These are phyloP conservation scores for Penicillium simplicissimum DNA, from an alignment of 495 filamentous ascomycete genomes.

Conservation along the genomic window DNA sequence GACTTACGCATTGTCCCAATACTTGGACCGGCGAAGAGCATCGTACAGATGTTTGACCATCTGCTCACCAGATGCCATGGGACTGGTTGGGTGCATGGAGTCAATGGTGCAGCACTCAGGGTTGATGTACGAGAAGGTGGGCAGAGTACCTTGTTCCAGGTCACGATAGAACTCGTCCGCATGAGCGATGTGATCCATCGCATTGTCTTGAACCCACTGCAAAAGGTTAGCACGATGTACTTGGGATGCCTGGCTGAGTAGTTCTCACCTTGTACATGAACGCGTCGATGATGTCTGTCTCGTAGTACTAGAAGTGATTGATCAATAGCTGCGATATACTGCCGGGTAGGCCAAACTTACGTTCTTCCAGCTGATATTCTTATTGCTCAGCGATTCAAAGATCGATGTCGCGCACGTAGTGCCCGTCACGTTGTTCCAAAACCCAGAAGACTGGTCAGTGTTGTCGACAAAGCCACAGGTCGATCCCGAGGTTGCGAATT, in stretches of 20 bases:
- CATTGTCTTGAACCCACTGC: slow-evolving; percentile 43
- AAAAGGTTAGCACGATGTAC: slow-evolving; percentile 3
- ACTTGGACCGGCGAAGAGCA: slow-evolving; percentile 42
- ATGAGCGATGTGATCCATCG: slow-evolving; percentile 39
- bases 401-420: slow-evolving; percentile 41
- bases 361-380: slow-evolving; percentile 40
- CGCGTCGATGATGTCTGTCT: slow-evolving; percentile 43
- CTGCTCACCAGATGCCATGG: slow-evolving; percentile 45
- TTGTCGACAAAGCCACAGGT: slow-evolving; percentile 38
- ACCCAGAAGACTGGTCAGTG: slow-evolving; percentile 33
- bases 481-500: slow-evolving; percentile 42
- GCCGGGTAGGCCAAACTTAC: slow-evolving; percentile 12
- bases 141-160: slow-evolving; percentile 44
- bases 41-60: slow-evolving; percentile 53
- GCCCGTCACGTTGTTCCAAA: slow-evolving; percentile 38
- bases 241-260: no score
- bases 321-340: background rate
- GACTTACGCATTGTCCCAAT: slow-evolving; percentile 46
- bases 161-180: slow-evolving; percentile 47
- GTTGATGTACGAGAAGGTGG: slow-evolving; percentile 50
- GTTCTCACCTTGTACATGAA: slow-evolving; percentile 38
- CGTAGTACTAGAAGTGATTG: slow-evolving; percentile 35
- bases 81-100: slow-evolving; percentile 48
- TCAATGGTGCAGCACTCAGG: slow-evolving; percentile 48
- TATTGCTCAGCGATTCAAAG: slow-evolving; percentile 37